Percentiles rank a stretch among this genome's conserved stretches.
Conservation (phyloP, 305 asterid species). For the Solanum chacoense region DNA sequence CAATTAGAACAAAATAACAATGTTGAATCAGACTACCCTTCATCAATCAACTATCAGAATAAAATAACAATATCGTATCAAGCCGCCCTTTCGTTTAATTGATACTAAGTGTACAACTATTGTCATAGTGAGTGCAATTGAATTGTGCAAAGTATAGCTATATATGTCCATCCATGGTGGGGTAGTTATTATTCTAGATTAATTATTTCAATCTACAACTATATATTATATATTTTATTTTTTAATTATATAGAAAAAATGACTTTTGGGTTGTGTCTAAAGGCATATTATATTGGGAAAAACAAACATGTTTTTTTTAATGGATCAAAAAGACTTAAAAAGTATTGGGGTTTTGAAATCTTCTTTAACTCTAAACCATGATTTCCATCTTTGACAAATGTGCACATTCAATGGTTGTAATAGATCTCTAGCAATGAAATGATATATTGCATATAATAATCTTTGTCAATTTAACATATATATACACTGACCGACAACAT, state of each 20-base stretch:
- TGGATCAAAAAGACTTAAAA: neutral
- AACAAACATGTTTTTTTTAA: neutral
- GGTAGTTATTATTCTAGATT: neutral
- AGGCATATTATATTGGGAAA: neutral
- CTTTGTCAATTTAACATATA: too few relatives aligned
- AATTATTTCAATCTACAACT: neutral
- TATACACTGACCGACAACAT: neutral
- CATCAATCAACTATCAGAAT: neutral
- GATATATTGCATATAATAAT: neutral
- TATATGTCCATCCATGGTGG: neutral
- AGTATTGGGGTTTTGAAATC: neutral
- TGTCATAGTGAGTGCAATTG: neutral
- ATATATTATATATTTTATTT: neutral
- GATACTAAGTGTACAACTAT: neutral
- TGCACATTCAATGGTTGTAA: slow-evolving; percentile 1
- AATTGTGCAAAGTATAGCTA: neutral
- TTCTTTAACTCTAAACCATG: neutral
- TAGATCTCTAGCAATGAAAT: neutral
- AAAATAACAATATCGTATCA: neutral
- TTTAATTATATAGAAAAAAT: neutral
- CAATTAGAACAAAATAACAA: neutral
- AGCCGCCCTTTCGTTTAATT: neutral
- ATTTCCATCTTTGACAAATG: neutral
- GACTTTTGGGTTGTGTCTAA: neutral
- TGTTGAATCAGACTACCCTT: neutral